Evolutionary conservation across 2,329 filamentous ascomycete genomes (phyloP), one percentile per base, ranked within the genome.

Genomic region (Orbilia brochopaga): DNA sequence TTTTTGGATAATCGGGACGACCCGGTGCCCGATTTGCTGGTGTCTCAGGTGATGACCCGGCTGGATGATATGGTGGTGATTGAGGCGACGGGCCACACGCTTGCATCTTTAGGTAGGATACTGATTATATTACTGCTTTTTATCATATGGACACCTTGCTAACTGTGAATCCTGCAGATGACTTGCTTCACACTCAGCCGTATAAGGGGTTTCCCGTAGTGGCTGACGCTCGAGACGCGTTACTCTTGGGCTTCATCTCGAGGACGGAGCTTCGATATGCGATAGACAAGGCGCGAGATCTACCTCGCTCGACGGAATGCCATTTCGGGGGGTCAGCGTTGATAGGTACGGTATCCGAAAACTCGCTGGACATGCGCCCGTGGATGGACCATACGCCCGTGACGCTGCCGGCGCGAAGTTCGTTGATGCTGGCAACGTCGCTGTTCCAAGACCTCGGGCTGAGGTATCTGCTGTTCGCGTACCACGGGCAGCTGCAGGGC

Each of bases 341-440:
- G 35, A 66, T 73, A 55, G 67, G 67, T n/a, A 59, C 54, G 2
- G 46, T 62, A 11, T 60, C 60, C n/a, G 59, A 56, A 32, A 54
- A 60, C 42, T 63, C 85, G 19, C 86, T 99, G 42, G 94, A 99
- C 80, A 84, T 99, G 10, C 84, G 93, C 6, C 92, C 92, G 1
- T 99, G 94, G 94, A 97, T 99, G 92, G 94, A 99, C 79, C 93
- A 97, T 79, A 99, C 94, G 0, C 94, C 94, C 0, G 90, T 99
- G 52, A 97, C 94, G 0, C 83, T 97, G 17, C 90, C 91, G 46
- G 87, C 87, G 21, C 86, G 87, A 74, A 87, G 88, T 15, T 88
- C 84, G 69, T 86, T 99, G 70, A 88, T 92, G 78, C 85, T 97
- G n/a, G 91, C 90, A 2, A 88, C 95, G 23, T 88, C 86, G 65